These are phyloP conservation scores for Calonectria hongkongensis DNA, from an alignment of 2,329 filamentous ascomycete species.

Conservation along the genomic window DNA sequence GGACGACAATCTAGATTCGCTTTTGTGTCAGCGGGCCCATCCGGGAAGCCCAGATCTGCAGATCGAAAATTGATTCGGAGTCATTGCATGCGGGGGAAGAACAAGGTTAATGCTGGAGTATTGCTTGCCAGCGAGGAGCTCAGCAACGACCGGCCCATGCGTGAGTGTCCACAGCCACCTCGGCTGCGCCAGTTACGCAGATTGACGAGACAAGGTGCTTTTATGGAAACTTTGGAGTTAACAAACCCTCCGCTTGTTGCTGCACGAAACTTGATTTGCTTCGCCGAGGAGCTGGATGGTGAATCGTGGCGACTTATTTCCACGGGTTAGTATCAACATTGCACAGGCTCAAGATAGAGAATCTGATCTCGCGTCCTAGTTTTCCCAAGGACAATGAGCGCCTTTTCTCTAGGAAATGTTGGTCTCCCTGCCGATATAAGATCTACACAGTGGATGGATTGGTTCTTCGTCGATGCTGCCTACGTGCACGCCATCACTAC, in stretches of 20 bases:
- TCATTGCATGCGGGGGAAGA: constrained; percentile 21
- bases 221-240: background rate
- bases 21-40: constrained; percentile 12
- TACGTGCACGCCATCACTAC: background rate
- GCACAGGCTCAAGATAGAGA: background rate
- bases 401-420: background rate
- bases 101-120: background rate
- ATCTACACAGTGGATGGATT: constrained; percentile 11
- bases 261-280: background rate
- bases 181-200: background rate
- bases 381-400: background rate
- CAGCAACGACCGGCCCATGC: background rate
- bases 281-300: background rate
- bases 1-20: background rate
- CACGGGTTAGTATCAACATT: background rate
- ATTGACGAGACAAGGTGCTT: background rate
- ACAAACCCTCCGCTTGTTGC: background rate
- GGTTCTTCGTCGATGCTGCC: background rate
- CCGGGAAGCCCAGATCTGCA: background rate
- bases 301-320: constrained; percentile 1
- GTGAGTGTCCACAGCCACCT: background rate
- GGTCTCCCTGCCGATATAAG: background rate
- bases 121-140: background rate
- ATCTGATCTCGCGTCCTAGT: background rate
- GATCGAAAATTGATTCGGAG: constrained; percentile 18